phyloP scores from a whole-genome alignment of 2,329 filamentous ascomycete species.

The Colletotrichum sp. region DNA sequence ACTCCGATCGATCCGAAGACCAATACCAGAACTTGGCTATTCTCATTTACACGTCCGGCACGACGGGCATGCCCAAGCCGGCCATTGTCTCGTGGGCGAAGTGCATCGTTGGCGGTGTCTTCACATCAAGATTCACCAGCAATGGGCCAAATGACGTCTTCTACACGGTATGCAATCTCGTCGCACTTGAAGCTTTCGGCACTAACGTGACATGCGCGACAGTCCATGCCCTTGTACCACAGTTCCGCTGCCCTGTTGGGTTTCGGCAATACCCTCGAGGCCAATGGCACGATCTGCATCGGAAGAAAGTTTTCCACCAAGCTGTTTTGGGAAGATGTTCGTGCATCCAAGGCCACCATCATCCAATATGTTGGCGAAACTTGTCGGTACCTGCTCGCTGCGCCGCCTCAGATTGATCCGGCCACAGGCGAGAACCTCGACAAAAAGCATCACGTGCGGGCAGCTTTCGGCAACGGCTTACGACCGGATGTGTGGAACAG shows the following conservation, averaged over 20 bases:
- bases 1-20: conserved; percentile 58
- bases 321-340: conserved; percentile 78
- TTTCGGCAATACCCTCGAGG: conserved; percentile 63
- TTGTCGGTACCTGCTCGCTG: conserved; percentile 78
- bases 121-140: conserved; percentile 60
- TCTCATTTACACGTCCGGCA: conserved; percentile 86
- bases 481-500: conserved; percentile 84
- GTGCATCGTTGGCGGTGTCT: conserved; percentile 55
- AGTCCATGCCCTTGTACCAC: conserved; percentile 92
- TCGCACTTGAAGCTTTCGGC: not conserved
- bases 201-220: not conserved
- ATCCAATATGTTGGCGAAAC: conserved; percentile 92
- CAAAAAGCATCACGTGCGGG: conserved; percentile 71
- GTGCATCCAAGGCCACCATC: conserved; percentile 72
- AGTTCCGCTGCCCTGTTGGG: conserved; percentile 77
- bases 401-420: conserved; percentile 66
- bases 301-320: conserved; percentile 80
- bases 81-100: conserved; percentile 80
- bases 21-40: conserved; percentile 65
- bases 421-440: conserved; percentile 72
- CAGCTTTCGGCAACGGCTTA: conserved; percentile 85
- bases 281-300: conserved; percentile 71
- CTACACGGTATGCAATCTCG: conserved; percentile 67
- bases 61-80: conserved; percentile 83
- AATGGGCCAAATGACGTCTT: conserved; percentile 70